phyloP scores from a whole-genome alignment of 257 asterid species.

The Datura wrightii region DNA sequence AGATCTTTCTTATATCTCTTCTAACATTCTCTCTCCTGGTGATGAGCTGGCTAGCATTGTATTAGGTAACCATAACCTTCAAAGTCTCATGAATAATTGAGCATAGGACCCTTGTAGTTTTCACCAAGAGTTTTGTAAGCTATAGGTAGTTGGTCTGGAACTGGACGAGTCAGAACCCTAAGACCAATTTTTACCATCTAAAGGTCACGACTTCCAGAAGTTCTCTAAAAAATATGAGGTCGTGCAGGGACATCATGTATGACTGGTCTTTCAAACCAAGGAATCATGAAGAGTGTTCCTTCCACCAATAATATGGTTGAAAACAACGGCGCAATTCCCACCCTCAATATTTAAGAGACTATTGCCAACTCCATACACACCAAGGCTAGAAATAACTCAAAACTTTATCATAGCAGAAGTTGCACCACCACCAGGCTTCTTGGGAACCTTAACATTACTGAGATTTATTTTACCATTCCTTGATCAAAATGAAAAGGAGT shows the following conservation, averaged over 20 bases:
- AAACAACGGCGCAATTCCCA: slow-evolving; percentile 89
- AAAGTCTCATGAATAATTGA: slow-evolving; percentile 89
- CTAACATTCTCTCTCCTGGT: slow-evolving; percentile 98
- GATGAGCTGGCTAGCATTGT: slow-evolving; percentile 93
- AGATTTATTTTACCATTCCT: slow-evolving; percentile 58
- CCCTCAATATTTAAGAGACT: slow-evolving; percentile 94
- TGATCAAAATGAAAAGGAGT: not conserved
- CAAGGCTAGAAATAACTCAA: slow-evolving; percentile 69
- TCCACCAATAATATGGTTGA: slow-evolving; percentile 79
- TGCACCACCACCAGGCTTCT: slow-evolving; percentile 77
- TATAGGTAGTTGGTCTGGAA: slow-evolving; percentile 81
- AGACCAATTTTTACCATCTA: slow-evolving; percentile 97
- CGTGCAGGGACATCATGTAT: slow-evolving; percentile 97
- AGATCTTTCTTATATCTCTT: slow-evolving; percentile 75
- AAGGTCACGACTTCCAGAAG: slow-evolving; percentile 94
- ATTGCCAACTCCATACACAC: slow-evolving; percentile 69
- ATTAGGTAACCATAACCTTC: slow-evolving; percentile 91
- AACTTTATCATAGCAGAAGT: slow-evolving; percentile 64
- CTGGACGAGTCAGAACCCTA: slow-evolving; percentile 89
- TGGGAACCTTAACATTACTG: slow-evolving; percentile 72
- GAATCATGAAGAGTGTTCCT: slow-evolving; percentile 90
- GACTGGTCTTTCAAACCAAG: slow-evolving; percentile 92
- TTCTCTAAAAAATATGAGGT: slow-evolving; percentile 87
- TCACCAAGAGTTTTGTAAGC: slow-evolving; percentile 82
- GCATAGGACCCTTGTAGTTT: slow-evolving; percentile 86